Evolutionary conservation across 129 eudicot genomes (phyloP).

Genomic region (Silybum marianum): DNA sequence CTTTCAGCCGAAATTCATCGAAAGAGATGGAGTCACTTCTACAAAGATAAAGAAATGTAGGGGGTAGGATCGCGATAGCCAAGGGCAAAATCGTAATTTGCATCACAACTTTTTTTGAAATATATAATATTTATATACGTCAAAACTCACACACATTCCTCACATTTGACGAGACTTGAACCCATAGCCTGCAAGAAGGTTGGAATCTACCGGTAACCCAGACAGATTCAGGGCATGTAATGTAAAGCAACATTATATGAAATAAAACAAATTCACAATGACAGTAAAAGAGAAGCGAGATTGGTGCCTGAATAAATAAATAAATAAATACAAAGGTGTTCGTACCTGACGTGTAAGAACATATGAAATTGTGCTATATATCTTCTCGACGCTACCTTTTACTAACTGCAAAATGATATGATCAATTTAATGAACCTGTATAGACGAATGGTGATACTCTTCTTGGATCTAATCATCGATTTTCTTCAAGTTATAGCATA

Average conservation of each 20-base stretch:
- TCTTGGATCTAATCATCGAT: conserved; percentile 22
- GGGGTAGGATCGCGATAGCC: not conserved
- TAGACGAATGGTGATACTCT: conserved; percentile 27
- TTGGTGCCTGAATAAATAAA: conserved; percentile 32
- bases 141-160: not conserved
- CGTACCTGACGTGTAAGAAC: conserved; percentile 29
- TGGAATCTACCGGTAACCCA: not conserved
- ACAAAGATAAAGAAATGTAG: not conserved
- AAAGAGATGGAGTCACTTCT: not conserved
- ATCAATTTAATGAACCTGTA: conserved; percentile 34
- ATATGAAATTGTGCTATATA: conserved; percentile 26
- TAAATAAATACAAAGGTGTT: conserved; percentile 18
- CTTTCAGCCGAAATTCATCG: not conserved
- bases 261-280: conserved; percentile 14
- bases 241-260: not conserved
- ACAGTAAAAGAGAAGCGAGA: conserved; percentile 6
- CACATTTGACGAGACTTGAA: not conserved
- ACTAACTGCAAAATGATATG: conserved; percentile 29
- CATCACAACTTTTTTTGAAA: not conserved
- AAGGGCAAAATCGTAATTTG: not conserved
- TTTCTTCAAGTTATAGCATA: conserved; percentile 35
- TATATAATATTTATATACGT: not conserved
- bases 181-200: not conserved
- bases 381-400: conserved; percentile 28
- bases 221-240: too few species aligned